Evolutionary conservation across 495 filamentous ascomycete species (phyloP).

Genomic region (Lophiotrema nucula): DNA sequence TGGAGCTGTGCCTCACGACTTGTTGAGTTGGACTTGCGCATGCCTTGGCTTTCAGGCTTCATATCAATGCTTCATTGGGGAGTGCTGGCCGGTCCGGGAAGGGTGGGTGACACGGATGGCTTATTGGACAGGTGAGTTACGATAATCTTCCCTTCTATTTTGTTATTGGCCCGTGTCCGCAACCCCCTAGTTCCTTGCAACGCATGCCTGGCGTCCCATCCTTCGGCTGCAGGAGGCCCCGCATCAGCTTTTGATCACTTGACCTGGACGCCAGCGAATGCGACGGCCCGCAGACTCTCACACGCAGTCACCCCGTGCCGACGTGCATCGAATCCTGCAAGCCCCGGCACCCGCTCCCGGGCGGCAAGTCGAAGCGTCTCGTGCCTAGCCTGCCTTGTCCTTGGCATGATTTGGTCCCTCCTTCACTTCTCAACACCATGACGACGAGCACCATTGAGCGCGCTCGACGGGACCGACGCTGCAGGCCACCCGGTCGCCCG

Average conservation of each 20-base stretch:
- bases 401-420: conserved; percentile 2
- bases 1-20: conserved; percentile 69
- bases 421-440: conserved; percentile 7
- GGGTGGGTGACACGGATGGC: conserved; percentile 69
- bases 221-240: conserved; percentile 42
- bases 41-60: conserved; percentile 80
- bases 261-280: conserved; percentile 48
- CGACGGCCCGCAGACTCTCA: conserved; percentile 27
- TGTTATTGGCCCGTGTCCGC: conserved; percentile 32
- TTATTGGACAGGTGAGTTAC: conserved; percentile 83
- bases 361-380: conserved; percentile 35
- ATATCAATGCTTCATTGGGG: conserved; percentile 71
- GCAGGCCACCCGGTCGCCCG: background rate
- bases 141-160: conserved; percentile 22
- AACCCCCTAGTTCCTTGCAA: conserved; percentile 6
- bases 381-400: conserved; percentile 2
- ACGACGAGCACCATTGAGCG: background rate
- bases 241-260: conserved; percentile 70
- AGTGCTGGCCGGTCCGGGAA: conserved; percentile 67
- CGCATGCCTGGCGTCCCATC: conserved; percentile 4
- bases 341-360: conserved; percentile 30
- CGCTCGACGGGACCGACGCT: background rate
- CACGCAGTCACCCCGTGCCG: conserved; percentile 41
- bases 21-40: conserved; percentile 67
- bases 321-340: conserved; percentile 37